Evolutionary conservation across 768 basidiomycete genomes (phyloP).

Genomic region (Mycena kentingensis): DNA sequence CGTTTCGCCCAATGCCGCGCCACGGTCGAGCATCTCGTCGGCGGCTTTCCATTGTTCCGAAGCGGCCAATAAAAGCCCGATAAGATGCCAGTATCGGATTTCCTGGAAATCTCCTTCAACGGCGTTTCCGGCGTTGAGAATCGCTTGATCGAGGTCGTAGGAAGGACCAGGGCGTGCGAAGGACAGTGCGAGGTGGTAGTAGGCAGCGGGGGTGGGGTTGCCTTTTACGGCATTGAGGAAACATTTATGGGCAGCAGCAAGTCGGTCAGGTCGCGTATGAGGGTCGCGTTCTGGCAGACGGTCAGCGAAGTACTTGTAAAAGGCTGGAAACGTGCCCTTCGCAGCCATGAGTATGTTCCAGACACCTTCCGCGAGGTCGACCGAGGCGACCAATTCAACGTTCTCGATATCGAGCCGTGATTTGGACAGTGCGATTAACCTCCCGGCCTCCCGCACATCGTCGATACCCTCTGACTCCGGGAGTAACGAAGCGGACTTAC

Average conservation of each 20-base stretch:
- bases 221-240: slow-evolving; percentile 51
- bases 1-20: slow-evolving; percentile 60
- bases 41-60: slow-evolving; percentile 81
- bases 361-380: slow-evolving; percentile 72
- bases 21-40: slow-evolving; percentile 74
- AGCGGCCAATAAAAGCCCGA: slow-evolving; percentile 80
- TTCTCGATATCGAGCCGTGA: slow-evolving; percentile 52
- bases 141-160: slow-evolving; percentile 69
- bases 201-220: slow-evolving; percentile 55
- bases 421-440: slow-evolving; percentile 60
- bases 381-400: slow-evolving; percentile 56
- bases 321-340: slow-evolving; percentile 49
- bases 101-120: slow-evolving; percentile 67
- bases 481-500: slow-evolving; percentile 43
- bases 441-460: slow-evolving; percentile 64
- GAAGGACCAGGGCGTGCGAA: slow-evolving; percentile 62
- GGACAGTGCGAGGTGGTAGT: slow-evolving; percentile 83
- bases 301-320: neutral
- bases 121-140: slow-evolving; percentile 65
- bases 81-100: slow-evolving; percentile 86
- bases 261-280: slow-evolving; percentile 56
- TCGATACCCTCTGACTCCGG: slow-evolving; percentile 49
- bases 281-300: slow-evolving; percentile 60
- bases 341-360: slow-evolving; percentile 69
- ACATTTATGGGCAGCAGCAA: slow-evolving; percentile 56